phyloP scores from a whole-genome alignment of 352 stramenopile genomes.

The Blastocystis sp. region DNA sequence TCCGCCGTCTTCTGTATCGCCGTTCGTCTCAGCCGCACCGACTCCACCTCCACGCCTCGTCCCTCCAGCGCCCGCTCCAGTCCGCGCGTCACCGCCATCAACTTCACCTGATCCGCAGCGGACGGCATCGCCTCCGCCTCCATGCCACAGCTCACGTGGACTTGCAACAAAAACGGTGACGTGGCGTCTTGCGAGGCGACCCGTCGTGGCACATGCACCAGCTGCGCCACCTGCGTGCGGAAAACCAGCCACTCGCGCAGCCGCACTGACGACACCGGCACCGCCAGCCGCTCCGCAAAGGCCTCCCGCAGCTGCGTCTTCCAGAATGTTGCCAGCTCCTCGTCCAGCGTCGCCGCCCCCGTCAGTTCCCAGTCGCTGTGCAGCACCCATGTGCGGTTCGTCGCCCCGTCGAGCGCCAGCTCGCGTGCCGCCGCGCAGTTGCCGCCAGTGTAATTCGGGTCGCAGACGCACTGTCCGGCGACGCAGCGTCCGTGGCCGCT shows the following conservation, averaged over 20 bases:
- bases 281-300: background rate
- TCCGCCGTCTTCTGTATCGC: background rate
- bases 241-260: background rate
- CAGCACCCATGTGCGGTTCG: background rate
- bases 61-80: background rate
- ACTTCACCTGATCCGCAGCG: no score
- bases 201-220: no score
- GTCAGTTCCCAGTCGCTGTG: background rate
- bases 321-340: background rate
- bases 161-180: background rate
- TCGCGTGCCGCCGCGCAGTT: background rate
- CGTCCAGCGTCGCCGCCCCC: background rate
- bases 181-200: no score
- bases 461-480: background rate
- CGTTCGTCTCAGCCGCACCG: background rate
- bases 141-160: background rate
- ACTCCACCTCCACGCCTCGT: background rate
- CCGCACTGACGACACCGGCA: background rate
- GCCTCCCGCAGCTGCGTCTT: background rate
- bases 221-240: background rate
- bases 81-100: no score
- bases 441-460: background rate
- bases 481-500: background rate
- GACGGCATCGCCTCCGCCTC: no score
- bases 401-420: background rate